phyloP scores from a whole-genome alignment of 257 asterid genomes.

The Ophiorrhiza pumila region DNA sequence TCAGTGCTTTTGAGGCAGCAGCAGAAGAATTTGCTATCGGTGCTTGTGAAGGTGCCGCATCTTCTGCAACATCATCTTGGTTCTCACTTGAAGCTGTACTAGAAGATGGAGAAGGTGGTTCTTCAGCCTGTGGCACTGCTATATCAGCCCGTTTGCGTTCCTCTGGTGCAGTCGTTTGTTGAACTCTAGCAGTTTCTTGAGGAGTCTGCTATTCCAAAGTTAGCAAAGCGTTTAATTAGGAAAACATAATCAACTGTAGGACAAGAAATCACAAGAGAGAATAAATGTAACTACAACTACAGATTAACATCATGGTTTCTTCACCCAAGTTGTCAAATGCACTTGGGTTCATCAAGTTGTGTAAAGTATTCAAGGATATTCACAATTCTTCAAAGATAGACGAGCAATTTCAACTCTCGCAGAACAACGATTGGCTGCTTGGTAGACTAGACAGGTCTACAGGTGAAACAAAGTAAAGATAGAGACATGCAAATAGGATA shows the following conservation, averaged over 20 bases:
- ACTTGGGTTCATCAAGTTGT: background rate
- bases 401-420: background rate
- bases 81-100: constrained; percentile 42
- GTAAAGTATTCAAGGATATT: background rate
- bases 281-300: background rate
- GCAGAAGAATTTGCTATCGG: constrained; percentile 35
- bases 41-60: constrained; percentile 34
- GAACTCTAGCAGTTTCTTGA: constrained; percentile 34
- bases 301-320: background rate
- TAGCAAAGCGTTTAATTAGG: background rate
- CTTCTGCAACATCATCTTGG: constrained; percentile 44
- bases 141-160: constrained; percentile 31
- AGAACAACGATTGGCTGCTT: background rate
- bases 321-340: background rate
- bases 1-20: constrained; percentile 39
- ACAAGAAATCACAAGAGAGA: background rate
- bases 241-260: background rate
- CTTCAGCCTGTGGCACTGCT: constrained; percentile 33
- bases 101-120: constrained; percentile 38
- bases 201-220: constrained; percentile 18
- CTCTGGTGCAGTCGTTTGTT: constrained; percentile 35
- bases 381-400: background rate
- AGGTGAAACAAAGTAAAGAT: background rate
- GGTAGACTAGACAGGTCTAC: background rate
- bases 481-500: background rate